Conservation (phyloP, 306 rosid genomes). For the Fragaria vesca region DNA sequence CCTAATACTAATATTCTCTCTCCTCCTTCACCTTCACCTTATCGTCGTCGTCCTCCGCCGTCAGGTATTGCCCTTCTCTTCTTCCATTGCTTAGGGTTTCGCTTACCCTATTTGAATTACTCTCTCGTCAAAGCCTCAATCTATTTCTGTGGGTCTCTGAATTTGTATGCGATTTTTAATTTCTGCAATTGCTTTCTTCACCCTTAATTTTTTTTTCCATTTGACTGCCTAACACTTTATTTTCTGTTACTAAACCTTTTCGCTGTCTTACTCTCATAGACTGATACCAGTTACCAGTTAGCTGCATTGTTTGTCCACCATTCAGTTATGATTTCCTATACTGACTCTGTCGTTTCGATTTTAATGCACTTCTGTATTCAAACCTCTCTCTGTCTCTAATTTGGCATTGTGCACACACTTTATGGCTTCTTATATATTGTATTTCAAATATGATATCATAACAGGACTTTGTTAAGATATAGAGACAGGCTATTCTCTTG, state of each 20-base stretch:
- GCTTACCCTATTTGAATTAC: neutral
- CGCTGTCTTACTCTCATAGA: neutral
- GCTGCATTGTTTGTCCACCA: conserved; percentile 5
- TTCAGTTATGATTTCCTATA: neutral
- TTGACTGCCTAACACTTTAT: neutral
- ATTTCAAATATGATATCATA: neutral
- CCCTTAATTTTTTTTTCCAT: neutral
- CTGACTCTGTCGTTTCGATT: neutral
- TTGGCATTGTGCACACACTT: neutral
- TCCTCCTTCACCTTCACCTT: neutral
- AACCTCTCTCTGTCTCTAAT: neutral
- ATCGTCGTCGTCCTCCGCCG: neutral
- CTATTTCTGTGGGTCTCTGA: neutral
- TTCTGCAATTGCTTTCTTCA: neutral
- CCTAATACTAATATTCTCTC: conserved; percentile 18
- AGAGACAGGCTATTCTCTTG: neutral
- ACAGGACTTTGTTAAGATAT: too few species aligned
- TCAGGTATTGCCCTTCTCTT: neutral
- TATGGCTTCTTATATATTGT: neutral
- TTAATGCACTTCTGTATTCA: neutral
- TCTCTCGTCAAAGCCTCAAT: neutral
- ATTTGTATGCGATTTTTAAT: neutral
- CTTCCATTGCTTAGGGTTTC: neutral
- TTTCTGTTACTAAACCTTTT: neutral
- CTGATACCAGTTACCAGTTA: conserved; percentile 1